These are phyloP conservation scores for Drechslerella coelobrocha DNA, from an alignment of 2,329 filamentous ascomycete genomes.

Conservation along the genomic window DNA sequence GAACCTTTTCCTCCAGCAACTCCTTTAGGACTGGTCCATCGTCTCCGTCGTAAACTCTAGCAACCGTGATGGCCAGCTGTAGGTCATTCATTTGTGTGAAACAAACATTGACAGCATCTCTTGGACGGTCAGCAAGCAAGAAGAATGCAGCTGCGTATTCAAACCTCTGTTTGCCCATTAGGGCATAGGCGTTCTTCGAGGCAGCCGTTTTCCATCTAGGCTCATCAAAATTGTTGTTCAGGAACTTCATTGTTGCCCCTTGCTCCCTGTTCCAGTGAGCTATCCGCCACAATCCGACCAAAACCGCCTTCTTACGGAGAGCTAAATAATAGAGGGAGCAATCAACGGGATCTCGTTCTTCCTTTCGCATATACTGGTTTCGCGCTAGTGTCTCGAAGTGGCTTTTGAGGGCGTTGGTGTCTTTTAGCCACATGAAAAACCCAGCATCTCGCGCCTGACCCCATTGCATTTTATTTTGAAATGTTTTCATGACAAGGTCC, in stretches of 20 bases:
- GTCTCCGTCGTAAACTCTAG: conserved; percentile 87
- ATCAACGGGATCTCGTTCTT: conserved; percentile 86
- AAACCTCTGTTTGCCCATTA: conserved; percentile 89
- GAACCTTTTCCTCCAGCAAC: conserved; percentile 79
- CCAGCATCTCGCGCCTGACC: conserved; percentile 83
- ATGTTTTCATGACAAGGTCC: conserved; percentile 81
- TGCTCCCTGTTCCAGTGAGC: conserved; percentile 89
- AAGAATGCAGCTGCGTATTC: conserved; percentile 97
- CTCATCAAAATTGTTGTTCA: conserved; percentile 90
- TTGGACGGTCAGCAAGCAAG: conserved; percentile 81
- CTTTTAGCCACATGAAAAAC: conserved; percentile 92
- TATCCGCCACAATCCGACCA: conserved; percentile 94
- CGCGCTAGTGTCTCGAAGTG: conserved; percentile 91
- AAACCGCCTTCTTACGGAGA: conserved; percentile 84
- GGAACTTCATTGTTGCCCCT: conserved; percentile 74
- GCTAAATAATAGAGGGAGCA: conserved; percentile 93
- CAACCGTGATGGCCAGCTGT: conserved; percentile 86
- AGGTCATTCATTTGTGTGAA: conserved; percentile 85
- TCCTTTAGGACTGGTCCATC: conserved; percentile 74
- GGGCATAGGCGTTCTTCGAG: conserved; percentile 92
- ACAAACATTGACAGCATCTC: conserved; percentile 85
- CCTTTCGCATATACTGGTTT: conserved; percentile 88
- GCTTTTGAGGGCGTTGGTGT: conserved; percentile 74
- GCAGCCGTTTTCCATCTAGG: conserved; percentile 86
- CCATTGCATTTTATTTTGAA: conserved; percentile 82